These are phyloP conservation scores for Dionaea muscipula DNA, from an alignment of 179 eudicot genomes.

Conservation along the genomic window DNA sequence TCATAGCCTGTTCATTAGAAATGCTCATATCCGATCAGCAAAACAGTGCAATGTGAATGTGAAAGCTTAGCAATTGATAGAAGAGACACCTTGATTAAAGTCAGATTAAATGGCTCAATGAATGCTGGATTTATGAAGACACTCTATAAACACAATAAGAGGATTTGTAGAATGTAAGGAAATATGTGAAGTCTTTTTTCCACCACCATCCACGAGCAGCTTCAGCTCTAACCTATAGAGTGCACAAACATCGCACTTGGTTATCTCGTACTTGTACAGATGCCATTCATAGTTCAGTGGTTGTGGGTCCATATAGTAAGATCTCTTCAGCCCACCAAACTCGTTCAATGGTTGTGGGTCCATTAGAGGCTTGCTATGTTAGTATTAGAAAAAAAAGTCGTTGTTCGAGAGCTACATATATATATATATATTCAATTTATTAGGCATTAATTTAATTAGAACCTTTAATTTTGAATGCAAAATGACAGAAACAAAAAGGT, in stretches of 20 bases:
- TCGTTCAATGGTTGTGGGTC: too few relatives aligned
- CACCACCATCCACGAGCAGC: too few relatives aligned
- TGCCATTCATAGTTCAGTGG: slow-evolving; percentile 54
- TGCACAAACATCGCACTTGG: slow-evolving; percentile 40
- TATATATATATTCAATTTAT: too few relatives aligned
- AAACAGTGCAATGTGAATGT: background rate
- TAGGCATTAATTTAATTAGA: too few relatives aligned
- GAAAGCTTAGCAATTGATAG: slow-evolving; percentile 6
- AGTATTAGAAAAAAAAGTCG: too few relatives aligned
- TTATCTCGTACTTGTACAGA: slow-evolving; percentile 49
- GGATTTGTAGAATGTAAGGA: background rate
- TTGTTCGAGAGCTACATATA: too few relatives aligned
- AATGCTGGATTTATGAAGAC: slow-evolving; percentile 74
- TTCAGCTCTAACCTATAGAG: slow-evolving; percentile 50
- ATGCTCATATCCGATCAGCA: background rate
- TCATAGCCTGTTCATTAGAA: slow-evolving; percentile 41
- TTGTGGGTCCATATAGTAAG: slow-evolving; percentile 65
- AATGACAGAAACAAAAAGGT: too few relatives aligned
- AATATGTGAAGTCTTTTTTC: background rate
- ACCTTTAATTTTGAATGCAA: too few relatives aligned
- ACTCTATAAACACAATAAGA: slow-evolving; percentile 27
- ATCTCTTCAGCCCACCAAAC: slow-evolving; percentile 46
- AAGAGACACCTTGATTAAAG: slow-evolving; percentile 49
- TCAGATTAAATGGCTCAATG: slow-evolving; percentile 69
- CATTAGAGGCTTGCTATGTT: too few relatives aligned